Base-by-base conservation (phyloP, 2,329 filamentous ascomycete species). In the Chaetomiaceae sp. region DNA sequence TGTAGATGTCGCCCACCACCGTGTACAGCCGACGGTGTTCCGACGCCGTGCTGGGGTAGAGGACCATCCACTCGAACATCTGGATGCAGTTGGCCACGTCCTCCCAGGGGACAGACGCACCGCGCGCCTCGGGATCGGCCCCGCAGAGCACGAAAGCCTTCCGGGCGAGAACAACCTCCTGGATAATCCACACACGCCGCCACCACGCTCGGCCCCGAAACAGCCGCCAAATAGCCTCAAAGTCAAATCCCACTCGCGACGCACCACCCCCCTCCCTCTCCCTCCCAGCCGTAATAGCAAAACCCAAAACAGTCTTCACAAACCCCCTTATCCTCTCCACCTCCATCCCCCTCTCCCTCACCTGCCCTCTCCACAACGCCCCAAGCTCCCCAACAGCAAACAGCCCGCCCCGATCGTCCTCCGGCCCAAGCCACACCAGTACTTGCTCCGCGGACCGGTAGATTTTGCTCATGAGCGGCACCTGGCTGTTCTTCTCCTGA, bases 401-500 rank as follows among this genome's bases (percentile, higher is more conserved):
- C 20, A 53, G 17, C 20, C 19, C 50, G 1, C 35, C 40, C 8
- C 19, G 14, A n/a, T 40, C 50, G 13, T 30, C 19, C 35, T 42
- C 41, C 33, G n/a, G n/a, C n/a, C 45, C 51, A 9, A 53, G 14
- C 51, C 51, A 53, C 2, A 53, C 25, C 7, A 50, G 3, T 8
- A 53, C 51, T 21, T 4, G 9, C n/a, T 35, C 35, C 5, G 46
- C 51, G 7, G 17, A 12, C 8, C 31, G 3, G 5, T 54, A 57
- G 3, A 57, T 48, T 1, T n/a, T 20, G 16, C 40, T 41, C 55
- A 57, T 55, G 2, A 53, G 16, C 33, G 14, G n/a, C 12, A 57
- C 55, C 39, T 57, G 55, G 12, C 25, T 17, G 21, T 17, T 40
- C 30, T 52, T 55, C 38, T 57, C 55, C 2, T n/a, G 30, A 2